Conservation (phyloP, 805 yeast species). For the Candida montana region DNA sequence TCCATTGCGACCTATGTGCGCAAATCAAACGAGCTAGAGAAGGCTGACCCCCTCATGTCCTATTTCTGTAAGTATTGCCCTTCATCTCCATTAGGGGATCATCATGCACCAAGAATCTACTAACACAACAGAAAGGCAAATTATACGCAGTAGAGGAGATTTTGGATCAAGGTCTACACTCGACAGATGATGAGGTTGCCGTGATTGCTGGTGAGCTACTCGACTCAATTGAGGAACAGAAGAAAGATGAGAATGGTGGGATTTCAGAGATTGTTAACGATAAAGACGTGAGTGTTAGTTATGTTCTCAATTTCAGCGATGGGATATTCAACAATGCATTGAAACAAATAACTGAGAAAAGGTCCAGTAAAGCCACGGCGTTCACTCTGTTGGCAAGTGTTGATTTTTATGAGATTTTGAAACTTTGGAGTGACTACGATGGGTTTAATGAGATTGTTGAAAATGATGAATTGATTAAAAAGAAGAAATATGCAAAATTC, state of each 20-base stretch:
- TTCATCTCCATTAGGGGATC: background rate
- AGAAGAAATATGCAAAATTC: conserved; percentile 56
- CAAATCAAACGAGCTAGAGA: conserved; percentile 52
- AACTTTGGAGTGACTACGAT: conserved; percentile 33
- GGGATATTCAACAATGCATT: conserved; percentile 52
- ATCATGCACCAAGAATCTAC: background rate
- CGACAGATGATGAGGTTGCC: conserved; percentile 49
- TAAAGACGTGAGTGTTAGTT: conserved; percentile 50
- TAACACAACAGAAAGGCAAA: conserved; percentile 17
- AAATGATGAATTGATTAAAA: conserved; percentile 30
- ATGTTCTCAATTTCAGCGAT: conserved; percentile 53
- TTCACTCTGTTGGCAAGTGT: conserved; percentile 48
- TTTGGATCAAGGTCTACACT: conserved; percentile 54
- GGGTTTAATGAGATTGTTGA: conserved; percentile 11
- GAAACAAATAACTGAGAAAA: conserved; percentile 39
- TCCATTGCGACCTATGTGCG: conserved; percentile 35
- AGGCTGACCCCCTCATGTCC: conserved; percentile 60
- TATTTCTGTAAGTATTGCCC: conserved; percentile 62
- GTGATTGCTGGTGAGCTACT: conserved; percentile 54
- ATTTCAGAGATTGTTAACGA: conserved; percentile 49
- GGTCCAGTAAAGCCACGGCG: conserved; percentile 42
- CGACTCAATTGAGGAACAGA: conserved; percentile 63
- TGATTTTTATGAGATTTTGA: conserved; percentile 46
- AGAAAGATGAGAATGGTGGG: conserved; percentile 30
- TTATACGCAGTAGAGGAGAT: conserved; percentile 72